Evolutionary conservation across 768 basidiomycete genomes (phyloP).

Genomic region (Gymnopilus dilepis): DNA sequence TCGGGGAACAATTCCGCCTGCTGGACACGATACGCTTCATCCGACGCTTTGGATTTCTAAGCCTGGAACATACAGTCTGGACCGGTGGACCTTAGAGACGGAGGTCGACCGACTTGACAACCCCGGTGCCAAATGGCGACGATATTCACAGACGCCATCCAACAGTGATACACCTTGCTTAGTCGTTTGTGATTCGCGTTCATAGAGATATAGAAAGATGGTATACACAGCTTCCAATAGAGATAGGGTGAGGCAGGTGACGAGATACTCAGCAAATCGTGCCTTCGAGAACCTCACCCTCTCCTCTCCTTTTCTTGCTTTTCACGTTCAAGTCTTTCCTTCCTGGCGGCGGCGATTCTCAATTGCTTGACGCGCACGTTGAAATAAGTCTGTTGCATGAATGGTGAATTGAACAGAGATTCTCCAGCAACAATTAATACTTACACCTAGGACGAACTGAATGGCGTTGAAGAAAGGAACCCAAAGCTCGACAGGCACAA

Average conservation of each 20-base stretch:
- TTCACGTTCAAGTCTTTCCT: conserved; percentile 42
- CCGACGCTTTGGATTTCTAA: conserved; percentile 64
- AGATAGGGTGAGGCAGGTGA: too few species aligned
- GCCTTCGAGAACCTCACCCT: too few species aligned
- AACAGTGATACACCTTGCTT: conserved; percentile 31
- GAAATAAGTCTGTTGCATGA: conserved; percentile 61
- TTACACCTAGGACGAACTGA: conserved; percentile 76
- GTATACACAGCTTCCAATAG: conserved; percentile 5
- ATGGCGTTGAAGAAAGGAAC: conserved; percentile 86
- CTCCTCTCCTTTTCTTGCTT: conserved; percentile 33
- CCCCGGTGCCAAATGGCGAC: conserved; percentile 29
- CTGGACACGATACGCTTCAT: conserved; percentile 45
- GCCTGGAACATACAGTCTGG: conserved; percentile 68
- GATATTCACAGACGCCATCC: conserved; percentile 41
- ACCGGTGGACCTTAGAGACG: conserved; percentile 73
- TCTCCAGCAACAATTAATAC: too few species aligned
- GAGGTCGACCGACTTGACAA: conserved; percentile 25
- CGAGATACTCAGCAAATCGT: too few species aligned
- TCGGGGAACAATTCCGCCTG: conserved; percentile 61
- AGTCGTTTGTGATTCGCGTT: conserved; percentile 35
- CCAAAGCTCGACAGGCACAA: conserved; percentile 85
- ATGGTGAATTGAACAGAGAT: background rate
- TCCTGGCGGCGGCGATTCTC: conserved; percentile 57
- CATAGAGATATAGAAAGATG: conserved; percentile 20
- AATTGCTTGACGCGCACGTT: conserved; percentile 74